Evolutionary conservation across 352 stramenopile genomes (phyloP).

Genomic region (Thraustochytrium striatum): DNA sequence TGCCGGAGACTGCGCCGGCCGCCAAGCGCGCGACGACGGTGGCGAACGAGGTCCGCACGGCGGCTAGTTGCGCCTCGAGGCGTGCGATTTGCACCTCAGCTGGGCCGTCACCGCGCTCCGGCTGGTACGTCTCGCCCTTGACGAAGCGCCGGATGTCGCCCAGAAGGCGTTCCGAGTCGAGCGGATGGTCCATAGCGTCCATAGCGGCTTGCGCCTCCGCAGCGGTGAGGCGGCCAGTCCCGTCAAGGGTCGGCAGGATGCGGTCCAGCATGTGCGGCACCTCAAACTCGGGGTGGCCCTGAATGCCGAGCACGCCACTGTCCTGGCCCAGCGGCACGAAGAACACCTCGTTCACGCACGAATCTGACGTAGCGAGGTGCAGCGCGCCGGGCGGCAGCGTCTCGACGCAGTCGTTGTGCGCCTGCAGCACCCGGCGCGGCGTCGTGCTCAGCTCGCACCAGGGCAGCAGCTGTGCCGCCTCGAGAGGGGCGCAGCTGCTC

Average conservation of each 20-base stretch:
- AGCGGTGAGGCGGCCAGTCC: neutral
- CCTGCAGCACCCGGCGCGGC: neutral
- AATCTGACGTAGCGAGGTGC: neutral
- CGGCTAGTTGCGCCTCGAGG: too few relatives aligned
- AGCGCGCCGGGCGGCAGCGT: neutral
- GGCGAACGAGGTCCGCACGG: too few relatives aligned
- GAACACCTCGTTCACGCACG: neutral
- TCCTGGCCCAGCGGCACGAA: neutral
- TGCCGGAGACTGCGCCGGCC: too few relatives aligned
- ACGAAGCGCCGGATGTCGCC: neutral
- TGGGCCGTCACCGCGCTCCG: too few relatives aligned
- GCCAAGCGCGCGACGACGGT: too few relatives aligned
- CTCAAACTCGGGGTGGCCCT: slow-evolving; percentile 21
- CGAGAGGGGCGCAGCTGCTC: too few relatives aligned
- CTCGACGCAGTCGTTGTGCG: slow-evolving; percentile 4
- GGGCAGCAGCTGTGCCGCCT: neutral
- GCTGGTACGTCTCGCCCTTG: neutral
- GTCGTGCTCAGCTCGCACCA: neutral
- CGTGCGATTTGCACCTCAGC: too few relatives aligned
- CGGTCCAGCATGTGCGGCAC: slow-evolving; percentile 10
- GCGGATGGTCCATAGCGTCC: neutral
- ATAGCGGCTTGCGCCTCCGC: neutral
- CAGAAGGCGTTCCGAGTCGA: neutral
- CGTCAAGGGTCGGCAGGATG: slow-evolving; percentile 1
- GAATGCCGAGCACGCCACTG: slow-evolving; percentile 5